A percentile compares a stretch with the other conserved stretches of the same genome.
Evolutionary conservation across 768 basidiomycete species (phyloP).

Genomic region (Coprinopsis cinerea): DNA sequence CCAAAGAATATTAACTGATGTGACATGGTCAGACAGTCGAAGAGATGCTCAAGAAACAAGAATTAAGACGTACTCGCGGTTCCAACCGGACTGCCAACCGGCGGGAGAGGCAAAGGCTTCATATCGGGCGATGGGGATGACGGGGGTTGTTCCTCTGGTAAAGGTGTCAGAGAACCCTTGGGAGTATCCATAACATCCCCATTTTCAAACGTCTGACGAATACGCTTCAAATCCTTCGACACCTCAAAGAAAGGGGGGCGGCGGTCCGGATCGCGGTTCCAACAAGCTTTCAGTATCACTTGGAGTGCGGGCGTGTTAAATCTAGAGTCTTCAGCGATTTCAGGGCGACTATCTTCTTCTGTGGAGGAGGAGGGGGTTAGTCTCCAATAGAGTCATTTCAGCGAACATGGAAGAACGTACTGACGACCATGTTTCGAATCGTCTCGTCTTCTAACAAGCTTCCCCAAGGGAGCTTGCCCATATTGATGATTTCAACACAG

Average conservation of each 20-base stretch:
- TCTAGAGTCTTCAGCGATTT: conserved; percentile 34
- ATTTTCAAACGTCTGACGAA: conserved; percentile 29
- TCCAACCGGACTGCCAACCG: not conserved
- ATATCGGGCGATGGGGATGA: conserved; percentile 31
- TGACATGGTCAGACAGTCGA: not conserved
- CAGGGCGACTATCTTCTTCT: conserved; percentile 50
- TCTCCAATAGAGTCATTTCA: conserved; percentile 10
- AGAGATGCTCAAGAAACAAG: not conserved
- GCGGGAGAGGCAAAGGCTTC: conserved; percentile 23
- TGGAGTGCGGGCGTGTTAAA: conserved; percentile 31
- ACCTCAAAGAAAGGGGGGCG: conserved; percentile 51
- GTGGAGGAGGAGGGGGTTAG: conserved; percentile 1
- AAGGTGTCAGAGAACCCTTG: not conserved
- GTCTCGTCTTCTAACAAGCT: conserved; percentile 39
- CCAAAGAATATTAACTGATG: not conserved
- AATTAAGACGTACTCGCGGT: not conserved
- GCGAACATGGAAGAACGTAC: conserved; percentile 26
- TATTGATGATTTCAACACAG: conserved; percentile 57
- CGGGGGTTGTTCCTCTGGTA: not conserved
- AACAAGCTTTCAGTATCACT: conserved; percentile 43
- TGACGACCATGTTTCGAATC: conserved; percentile 45
- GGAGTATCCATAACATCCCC: conserved; percentile 20
- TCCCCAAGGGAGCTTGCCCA: conserved; percentile 57
- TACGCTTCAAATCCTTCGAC: conserved; percentile 36
- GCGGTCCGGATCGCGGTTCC: conserved; percentile 45